These are phyloP conservation scores for slime mould (Dictyostelium discoideum) DNA, from an alignment of 78 protist species.

Conservation along the genomic window dicty_2.7 NC_007088.5:5897001-5897500, in stretches of 20 bases:
- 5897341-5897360: background rate
- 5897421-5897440: background rate
- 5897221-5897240: too few relatives aligned
- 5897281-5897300: background rate
- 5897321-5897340: background rate
- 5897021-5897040: background rate
- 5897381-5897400: background rate
- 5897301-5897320: background rate
- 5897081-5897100: background rate
- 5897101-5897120: background rate
- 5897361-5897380: background rate
- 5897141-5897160: too few relatives aligned
- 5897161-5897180: too few relatives aligned
- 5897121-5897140: background rate
- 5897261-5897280: too few relatives aligned
- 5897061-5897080: too few relatives aligned
- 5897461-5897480: background rate
- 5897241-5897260: too few relatives aligned
- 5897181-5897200: too few relatives aligned
- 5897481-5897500: background rate
- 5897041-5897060: background rate
- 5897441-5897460: background rate
- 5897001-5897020: background rate
- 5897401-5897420: background rate
- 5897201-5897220: too few relatives aligned